phyloP scores from a whole-genome alignment of 1,139 yeast genomes.

The Casaregolazyma lundiana region DNA sequence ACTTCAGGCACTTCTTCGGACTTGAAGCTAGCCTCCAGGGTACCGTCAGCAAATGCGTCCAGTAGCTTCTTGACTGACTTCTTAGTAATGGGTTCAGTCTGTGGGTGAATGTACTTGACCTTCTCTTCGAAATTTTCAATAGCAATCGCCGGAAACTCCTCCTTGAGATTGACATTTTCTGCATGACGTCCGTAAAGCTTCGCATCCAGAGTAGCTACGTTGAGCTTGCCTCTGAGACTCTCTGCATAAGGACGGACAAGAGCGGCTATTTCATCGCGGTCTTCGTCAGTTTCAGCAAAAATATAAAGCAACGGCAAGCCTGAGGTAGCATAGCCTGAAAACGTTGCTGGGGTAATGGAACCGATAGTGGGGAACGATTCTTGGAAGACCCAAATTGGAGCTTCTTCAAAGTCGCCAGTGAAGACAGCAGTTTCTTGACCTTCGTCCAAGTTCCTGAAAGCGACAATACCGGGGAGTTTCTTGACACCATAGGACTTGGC shows the following conservation, averaged over 20 bases:
- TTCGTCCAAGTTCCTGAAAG: slow-evolving; percentile 43
- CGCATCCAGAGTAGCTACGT: slow-evolving; percentile 88
- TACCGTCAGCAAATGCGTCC: slow-evolving; percentile 58
- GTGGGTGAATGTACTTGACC: slow-evolving; percentile 63
- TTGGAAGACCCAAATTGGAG: slow-evolving; percentile 53
- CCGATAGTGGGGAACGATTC: slow-evolving; percentile 88
- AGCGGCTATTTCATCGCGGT: slow-evolving; percentile 53
- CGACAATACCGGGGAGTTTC: slow-evolving; percentile 44
- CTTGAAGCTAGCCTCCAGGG: slow-evolving; percentile 68
- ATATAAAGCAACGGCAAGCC: slow-evolving; percentile 80
- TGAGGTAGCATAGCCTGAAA: slow-evolving; percentile 66
- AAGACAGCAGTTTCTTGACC: slow-evolving; percentile 39
- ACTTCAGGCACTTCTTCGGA: slow-evolving; percentile 82
- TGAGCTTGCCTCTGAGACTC: slow-evolving; percentile 71
- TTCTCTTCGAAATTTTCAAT: slow-evolving; percentile 68
- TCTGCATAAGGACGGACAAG: slow-evolving; percentile 62
- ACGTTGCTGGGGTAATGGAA: slow-evolving; percentile 81
- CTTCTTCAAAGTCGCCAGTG: slow-evolving; percentile 31
- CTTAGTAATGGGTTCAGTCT: slow-evolving; percentile 41
- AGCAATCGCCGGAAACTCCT: slow-evolving; percentile 84
- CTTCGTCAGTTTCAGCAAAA: slow-evolving; percentile 69
- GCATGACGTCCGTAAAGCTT: slow-evolving; percentile 82
- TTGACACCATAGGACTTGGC: slow-evolving; percentile 44
- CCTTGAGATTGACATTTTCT: slow-evolving; percentile 76
- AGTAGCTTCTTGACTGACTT: slow-evolving; percentile 56